Percentiles rank a stretch among this genome's conserved stretches.
These are phyloP conservation scores for Aspergillus coremiiformis DNA, from an alignment of 495 filamentous ascomycete genomes.

Conservation along the genomic window DNA sequence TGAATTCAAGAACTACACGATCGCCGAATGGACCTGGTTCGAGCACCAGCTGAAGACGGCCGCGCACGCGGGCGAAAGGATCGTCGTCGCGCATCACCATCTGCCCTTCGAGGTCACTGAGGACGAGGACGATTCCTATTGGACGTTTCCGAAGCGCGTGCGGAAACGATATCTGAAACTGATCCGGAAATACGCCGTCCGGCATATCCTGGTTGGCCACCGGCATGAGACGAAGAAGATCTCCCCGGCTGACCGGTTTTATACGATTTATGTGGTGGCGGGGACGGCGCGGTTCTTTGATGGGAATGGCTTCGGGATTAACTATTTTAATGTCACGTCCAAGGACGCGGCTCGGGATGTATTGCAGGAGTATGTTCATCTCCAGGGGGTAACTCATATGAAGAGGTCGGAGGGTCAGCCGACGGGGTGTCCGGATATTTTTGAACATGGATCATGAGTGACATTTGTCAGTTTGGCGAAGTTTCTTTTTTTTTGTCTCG, in stretches of 20 bases:
- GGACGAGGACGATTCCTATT: neutral
- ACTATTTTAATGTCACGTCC: slow-evolving; percentile 4
- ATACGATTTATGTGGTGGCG: slow-evolving; percentile 1
- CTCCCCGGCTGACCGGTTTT: neutral
- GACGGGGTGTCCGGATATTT: slow-evolving; percentile 3
- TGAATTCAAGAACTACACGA: slow-evolving; percentile 1
- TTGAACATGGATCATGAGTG: neutral
- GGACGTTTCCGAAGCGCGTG: slow-evolving; percentile 3
- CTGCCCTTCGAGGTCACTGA: neutral
- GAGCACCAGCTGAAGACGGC: neutral
- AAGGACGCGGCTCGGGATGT: neutral
- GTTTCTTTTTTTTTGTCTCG: too few species aligned
- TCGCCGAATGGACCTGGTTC: neutral
- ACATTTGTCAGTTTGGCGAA: too few species aligned
- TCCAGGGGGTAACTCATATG: neutral
- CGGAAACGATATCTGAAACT: neutral
- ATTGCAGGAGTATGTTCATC: neutral
- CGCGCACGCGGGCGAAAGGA: neutral
- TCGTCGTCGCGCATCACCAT: slow-evolving; percentile 4
- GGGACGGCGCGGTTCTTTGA: slow-evolving; percentile 2
- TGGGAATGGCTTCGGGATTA: slow-evolving; percentile 1
- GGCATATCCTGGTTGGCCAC: slow-evolving; percentile 2
- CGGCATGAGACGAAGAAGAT: slow-evolving; percentile 5
- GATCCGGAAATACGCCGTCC: neutral
- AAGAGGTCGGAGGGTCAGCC: slow-evolving; percentile 1